Base-by-base conservation (phyloP, 2,329 filamentous ascomycete species). In the Calonectria hawksworthii region DNA sequence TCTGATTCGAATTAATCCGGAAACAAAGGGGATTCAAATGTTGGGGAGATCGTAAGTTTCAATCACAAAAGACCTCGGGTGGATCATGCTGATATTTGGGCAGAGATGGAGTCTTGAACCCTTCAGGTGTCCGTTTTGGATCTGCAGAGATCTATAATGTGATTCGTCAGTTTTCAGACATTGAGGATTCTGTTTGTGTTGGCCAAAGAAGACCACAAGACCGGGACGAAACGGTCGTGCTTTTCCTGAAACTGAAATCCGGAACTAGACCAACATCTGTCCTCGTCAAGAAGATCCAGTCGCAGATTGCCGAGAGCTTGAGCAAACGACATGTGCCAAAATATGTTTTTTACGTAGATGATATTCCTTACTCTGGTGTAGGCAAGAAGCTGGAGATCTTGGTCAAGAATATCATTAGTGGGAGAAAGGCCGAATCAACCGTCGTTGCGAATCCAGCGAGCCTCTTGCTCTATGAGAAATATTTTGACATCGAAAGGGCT, bases 351-450 rank as follows among this genome's bases (percentile, higher is more conserved):
- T 36, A 70, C 10, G 59, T 70, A 13, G 41, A 63, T 6, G 72
- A 74, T 23, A 70, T 74, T 13, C 72, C 72, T 7, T 66, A 70
- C 38, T 65, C 72, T 1, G 51, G 28, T 16, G 56, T 65, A 18
- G 67, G 72, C 21, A 74, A 74, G 67, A 74, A 74, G 54, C 47
- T 74, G 11, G 72, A 74, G 41, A 70, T 74, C 28, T n/a, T 66
- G 13, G 67, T 74, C n/a, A 74, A 74, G 23, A 70, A 74, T 21
- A 59, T 66, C 5, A 70, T 70, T 10, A 65, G 56, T 18, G 72
- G 72, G 5, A 30, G 41, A 21, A 65, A 73, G 36, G 30, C 13
- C 2, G 47, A 51, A 21, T 26, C 54, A 8, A 65, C 54, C 4
- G 52, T 68, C 4, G 66, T 70, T 8, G 71, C 66, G 10, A 73